Percentiles rank a stretch among this genome's conserved stretches.
Evolutionary conservation across 805 yeast genomes (phyloP).

Genomic region (Starmerella vaccinii): DNA sequence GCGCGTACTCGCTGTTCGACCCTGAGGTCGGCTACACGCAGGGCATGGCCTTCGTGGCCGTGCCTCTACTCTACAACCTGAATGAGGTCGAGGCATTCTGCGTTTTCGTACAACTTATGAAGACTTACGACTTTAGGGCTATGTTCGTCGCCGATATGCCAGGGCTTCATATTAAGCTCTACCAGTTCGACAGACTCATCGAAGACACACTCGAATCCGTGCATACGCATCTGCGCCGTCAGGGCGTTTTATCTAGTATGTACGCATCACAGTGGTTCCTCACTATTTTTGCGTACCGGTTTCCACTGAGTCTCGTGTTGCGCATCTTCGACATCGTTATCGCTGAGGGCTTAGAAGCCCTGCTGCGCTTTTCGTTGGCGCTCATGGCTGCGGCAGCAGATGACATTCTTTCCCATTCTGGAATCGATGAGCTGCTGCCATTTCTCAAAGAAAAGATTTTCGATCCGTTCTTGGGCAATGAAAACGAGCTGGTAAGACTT

Average conservation of each 20-base stretch:
- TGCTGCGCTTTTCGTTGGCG: conserved; percentile 74
- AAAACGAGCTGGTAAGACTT: conserved; percentile 66
- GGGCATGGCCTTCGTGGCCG: conserved; percentile 90
- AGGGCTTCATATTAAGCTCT: conserved; percentile 71
- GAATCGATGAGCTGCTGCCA: conserved; percentile 64
- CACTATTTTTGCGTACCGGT: conserved; percentile 88
- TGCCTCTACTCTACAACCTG: conserved; percentile 74
- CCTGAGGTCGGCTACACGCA: conserved; percentile 95
- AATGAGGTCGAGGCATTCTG: conserved; percentile 77
- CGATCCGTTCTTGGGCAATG: conserved; percentile 49
- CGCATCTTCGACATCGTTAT: conserved; percentile 80
- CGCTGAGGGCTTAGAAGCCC: conserved; percentile 82
- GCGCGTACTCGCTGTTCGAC: conserved; percentile 76
- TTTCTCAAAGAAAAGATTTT: conserved; percentile 74
- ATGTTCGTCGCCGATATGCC: conserved; percentile 86
- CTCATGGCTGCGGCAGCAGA: conserved; percentile 61
- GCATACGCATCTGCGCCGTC: conserved; percentile 64
- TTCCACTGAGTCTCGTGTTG: conserved; percentile 79
- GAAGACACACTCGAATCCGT: conserved; percentile 68
- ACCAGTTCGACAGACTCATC: conserved; percentile 80
- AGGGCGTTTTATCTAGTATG: conserved; percentile 88
- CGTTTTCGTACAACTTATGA: conserved; percentile 70
- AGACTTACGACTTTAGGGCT: conserved; percentile 66
- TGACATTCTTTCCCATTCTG: conserved; percentile 44
- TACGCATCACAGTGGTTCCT: conserved; percentile 97